A percentile compares a stretch with the other conserved stretches of the same genome.
Conservation (phyloP, 192 early-diverging fungal genomes). For the Phycomyces nitens region DNA sequence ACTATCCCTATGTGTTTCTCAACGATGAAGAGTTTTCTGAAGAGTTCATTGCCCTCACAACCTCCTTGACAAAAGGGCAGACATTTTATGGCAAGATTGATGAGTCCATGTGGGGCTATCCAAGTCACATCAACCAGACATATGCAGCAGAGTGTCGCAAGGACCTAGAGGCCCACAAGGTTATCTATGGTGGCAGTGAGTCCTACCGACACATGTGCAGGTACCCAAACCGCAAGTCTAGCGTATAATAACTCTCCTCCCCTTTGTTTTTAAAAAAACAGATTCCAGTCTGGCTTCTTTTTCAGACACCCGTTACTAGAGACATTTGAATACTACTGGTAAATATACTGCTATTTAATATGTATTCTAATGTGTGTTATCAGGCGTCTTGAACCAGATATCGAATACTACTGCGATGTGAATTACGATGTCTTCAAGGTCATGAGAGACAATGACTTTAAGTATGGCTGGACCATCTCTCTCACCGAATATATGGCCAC, state of each 20-base stretch:
- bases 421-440: conserved; percentile 68
- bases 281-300: conserved; percentile 74
- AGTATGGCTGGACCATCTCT: conserved; percentile 69
- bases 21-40: conserved; percentile 65
- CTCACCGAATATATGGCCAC: conserved; percentile 57
- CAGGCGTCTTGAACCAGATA: conserved; percentile 69
- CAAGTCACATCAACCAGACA: conserved; percentile 66
- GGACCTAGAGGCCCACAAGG: conserved; percentile 44
- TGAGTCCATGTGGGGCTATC: conserved; percentile 70
- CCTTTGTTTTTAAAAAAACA: conserved; percentile 1
- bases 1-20: conserved; percentile 71
- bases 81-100: conserved; percentile 51
- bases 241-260: not conserved
- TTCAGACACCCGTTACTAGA: conserved; percentile 65
- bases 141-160: conserved; percentile 48
- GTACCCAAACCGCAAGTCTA: conserved; percentile 13
- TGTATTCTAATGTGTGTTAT: conserved; percentile 35
- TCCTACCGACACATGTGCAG: conserved; percentile 77
- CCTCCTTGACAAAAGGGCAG: conserved; percentile 50
- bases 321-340: conserved; percentile 81
- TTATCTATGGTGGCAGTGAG: conserved; percentile 64
- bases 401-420: conserved; percentile 70
- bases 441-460: conserved; percentile 64
- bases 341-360: conserved; percentile 44
- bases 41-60: conserved; percentile 57